Percentiles rank a stretch among this genome's conserved stretches.
Evolutionary conservation across 1,284 basidiomycete species (phyloP).

Genomic region (Cryptococcus depauperatus): DNA sequence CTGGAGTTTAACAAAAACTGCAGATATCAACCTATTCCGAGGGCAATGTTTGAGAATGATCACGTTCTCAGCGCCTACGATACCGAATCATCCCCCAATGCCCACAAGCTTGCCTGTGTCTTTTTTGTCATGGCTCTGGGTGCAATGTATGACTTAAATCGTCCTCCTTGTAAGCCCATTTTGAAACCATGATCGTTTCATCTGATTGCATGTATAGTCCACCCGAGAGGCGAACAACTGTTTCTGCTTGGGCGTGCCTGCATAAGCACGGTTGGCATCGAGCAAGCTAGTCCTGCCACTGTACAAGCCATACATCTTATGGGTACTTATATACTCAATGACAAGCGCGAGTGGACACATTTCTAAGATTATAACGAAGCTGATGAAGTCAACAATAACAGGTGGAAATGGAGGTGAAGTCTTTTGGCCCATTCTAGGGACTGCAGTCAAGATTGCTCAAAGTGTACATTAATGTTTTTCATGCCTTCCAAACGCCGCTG

Average conservation of each 20-base stretch:
- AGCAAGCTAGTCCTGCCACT: constrained; percentile 38
- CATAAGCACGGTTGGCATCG: constrained; percentile 32
- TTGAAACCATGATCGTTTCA: too few relatives aligned
- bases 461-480: constrained; percentile 27
- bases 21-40: constrained; percentile 36
- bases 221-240: constrained; percentile 32
- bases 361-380: not conserved
- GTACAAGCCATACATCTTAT: constrained; percentile 41
- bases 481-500: not conserved
- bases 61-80: constrained; percentile 40
- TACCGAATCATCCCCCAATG: constrained; percentile 20
- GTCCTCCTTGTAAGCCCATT: constrained; percentile 32
- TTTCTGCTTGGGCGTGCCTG: constrained; percentile 38
- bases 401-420: constrained; percentile 40
- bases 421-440: constrained; percentile 44
- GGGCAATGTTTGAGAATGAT: constrained; percentile 38
- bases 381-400: constrained; percentile 4
- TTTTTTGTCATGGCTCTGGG: constrained; percentile 43
- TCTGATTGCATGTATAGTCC: constrained; percentile 17
- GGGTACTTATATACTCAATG: constrained; percentile 42
- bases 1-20: not conserved
- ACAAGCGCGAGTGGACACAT: constrained; percentile 21
- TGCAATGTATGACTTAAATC: constrained; percentile 39
- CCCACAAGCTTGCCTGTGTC: constrained; percentile 44
- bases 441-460: constrained; percentile 35